Evolutionary conservation across 345 rosid genomes (phyloP).

Genomic region (Bretschneidera sinensis): DNA sequence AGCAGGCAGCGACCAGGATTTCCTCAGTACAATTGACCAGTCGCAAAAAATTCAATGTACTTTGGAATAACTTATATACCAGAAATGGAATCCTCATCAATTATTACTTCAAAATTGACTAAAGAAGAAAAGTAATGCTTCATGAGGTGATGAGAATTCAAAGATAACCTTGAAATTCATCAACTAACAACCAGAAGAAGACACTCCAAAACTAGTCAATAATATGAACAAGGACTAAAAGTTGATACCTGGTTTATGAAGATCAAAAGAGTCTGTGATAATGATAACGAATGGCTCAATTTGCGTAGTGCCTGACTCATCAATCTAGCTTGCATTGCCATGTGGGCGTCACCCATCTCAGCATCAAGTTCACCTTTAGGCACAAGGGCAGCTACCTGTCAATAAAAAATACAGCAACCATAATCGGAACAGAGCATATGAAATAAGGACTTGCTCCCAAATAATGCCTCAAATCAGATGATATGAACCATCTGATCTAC

Average conservation of each 20-base stretch:
- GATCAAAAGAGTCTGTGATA: constrained; percentile 72
- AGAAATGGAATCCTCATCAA: no score
- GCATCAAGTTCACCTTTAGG: constrained; percentile 98
- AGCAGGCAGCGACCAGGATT: no score
- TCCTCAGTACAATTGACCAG: no score
- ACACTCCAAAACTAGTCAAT: not conserved
- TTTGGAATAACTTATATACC: no score
- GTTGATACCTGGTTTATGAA: constrained; percentile 77
- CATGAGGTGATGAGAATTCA: no score
- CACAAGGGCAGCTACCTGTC: constrained; percentile 98
- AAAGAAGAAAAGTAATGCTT: no score
- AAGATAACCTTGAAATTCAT: no score
- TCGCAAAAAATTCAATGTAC: no score
- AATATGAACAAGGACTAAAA: not conserved
- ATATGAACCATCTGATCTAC: no score
- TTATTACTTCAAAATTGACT: no score
- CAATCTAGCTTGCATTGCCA: constrained; percentile 99
- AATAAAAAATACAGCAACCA: not conserved
- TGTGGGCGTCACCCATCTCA: constrained; percentile 99
- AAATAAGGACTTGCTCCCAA: not conserved
- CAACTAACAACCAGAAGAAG: not conserved
- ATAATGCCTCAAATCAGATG: not conserved
- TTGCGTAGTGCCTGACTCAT: constrained; percentile 99
- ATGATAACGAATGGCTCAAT: constrained; percentile 83
- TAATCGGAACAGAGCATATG: not conserved